Evolutionary conservation across 306 rosid species (phyloP), one percentile per base, ranked within the genome.

Genomic region (Medicago arabica): DNA sequence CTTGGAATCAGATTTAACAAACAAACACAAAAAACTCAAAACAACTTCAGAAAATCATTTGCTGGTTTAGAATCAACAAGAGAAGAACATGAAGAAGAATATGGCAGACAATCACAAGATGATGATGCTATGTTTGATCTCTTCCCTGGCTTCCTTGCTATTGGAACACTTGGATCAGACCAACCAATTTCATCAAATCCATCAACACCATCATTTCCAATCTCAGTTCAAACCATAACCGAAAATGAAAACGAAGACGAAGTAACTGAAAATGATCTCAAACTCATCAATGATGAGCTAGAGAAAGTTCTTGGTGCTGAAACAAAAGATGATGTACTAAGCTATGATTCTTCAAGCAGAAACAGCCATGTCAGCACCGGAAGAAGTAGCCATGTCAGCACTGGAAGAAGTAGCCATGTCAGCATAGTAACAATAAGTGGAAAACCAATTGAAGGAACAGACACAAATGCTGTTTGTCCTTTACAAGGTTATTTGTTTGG

Each of bases 91-190:
- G 90, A 89, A 18, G 78, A 85, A 19, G 63, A 57, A 1, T 21
- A 19, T 7, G 34, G 13, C 72, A 14, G 89, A 88, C 97, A 87
- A 74, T 50, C 90, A 44, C 53, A 88, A 0, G 79, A 58, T 10
- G 80, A 58, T 21, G 64, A 89, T 0, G 71, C 78, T 62, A 84
- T 89, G 63, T 84, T 81, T 75, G 93, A 91, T 75, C 86, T 89
- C 84, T 95, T 92, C 82, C 97, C 94, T 46, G 99, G 99, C n/a
- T 95, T 95, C 72, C 84, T 95, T 15, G 97, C 99, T 7, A 92
- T 95, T 14, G 99, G 99, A 65, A 95, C 99, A 21, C 93, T 95
- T 50, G 98, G 97, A 17, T 81, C 91, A 7, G 97, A 90, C 8
- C 93, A 92, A 72, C 74, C 80, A 12, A 69, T 79, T 31, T 64